Percentiles rank a stretch among this genome's conserved stretches.
Conservation (phyloP, 1,284 basidiomycete species). For the Pseudozyma pruni region DNA sequence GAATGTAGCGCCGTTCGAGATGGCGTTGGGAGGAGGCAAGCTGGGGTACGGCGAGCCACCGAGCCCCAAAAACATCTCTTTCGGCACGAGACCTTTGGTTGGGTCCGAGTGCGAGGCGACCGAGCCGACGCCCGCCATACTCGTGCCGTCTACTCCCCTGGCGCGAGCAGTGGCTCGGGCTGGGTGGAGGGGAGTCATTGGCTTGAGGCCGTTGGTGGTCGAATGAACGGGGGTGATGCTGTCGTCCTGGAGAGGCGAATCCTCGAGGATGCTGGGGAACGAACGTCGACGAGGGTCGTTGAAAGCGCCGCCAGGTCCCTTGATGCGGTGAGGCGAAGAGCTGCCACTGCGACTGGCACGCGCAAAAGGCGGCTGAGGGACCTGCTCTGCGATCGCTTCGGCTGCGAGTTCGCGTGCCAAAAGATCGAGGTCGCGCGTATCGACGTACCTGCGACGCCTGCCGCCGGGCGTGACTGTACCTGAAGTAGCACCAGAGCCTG, state of each 20-base stretch:
- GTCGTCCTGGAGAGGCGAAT: constrained; percentile 34
- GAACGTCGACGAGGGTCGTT: constrained; percentile 46
- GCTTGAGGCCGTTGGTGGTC: constrained; percentile 20
- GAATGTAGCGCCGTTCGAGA: constrained; percentile 1
- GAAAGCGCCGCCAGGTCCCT: constrained; percentile 13
- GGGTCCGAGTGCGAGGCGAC: constrained; percentile 11
- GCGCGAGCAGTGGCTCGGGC: constrained; percentile 5
- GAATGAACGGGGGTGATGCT: constrained; percentile 10
- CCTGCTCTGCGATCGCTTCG: constrained; percentile 48
- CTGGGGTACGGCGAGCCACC: constrained; percentile 55
- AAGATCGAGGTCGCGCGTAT: constrained; percentile 57
- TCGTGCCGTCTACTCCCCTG: constrained; percentile 1
- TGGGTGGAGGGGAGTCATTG: constrained; percentile 28
- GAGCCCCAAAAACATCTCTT: constrained; percentile 56
- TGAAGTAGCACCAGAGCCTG: constrained; percentile 12
- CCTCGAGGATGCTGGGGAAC: constrained; percentile 47
- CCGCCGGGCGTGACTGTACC: constrained; percentile 34
- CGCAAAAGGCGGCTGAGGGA: constrained; percentile 41
- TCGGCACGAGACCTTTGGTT: constrained; percentile 26
- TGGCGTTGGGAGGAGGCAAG: constrained; percentile 17
- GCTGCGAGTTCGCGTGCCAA: constrained; percentile 56
- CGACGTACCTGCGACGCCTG: constrained; percentile 44
- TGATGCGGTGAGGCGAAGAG: constrained; percentile 40
- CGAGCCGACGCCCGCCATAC: not conserved
- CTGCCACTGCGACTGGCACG: constrained; percentile 41